Evolutionary conservation across 257 asterid genomes (phyloP).

Genomic region (Solanum boliviense): DNA sequence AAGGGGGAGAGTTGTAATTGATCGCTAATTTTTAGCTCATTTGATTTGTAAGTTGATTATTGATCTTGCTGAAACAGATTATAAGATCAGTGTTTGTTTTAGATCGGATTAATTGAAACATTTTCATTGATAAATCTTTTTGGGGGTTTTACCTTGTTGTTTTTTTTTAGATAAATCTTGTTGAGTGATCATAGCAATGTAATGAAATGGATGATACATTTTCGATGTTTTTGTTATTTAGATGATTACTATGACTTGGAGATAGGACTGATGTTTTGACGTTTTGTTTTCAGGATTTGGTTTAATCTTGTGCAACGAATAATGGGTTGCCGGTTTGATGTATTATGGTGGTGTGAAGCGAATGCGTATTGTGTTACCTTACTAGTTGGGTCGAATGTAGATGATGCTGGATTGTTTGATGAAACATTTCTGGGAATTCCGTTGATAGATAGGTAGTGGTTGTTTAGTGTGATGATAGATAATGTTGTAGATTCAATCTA

Average conservation of each 20-base stretch:
- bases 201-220: neutral
- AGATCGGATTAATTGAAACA: neutral
- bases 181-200: neutral
- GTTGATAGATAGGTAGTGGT: neutral
- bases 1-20: neutral
- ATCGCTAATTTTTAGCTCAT: neutral
- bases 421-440: neutral
- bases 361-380: neutral
- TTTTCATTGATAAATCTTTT: neutral
- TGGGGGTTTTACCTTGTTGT: neutral
- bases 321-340: neutral
- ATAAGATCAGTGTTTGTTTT: neutral
- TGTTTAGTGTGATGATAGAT: neutral
- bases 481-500: neutral
- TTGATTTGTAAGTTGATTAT: neutral
- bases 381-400: neutral
- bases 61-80: neutral
- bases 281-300: neutral
- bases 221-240: neutral
- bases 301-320: neutral
- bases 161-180: neutral
- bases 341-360: neutral
- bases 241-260: neutral
- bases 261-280: neutral
- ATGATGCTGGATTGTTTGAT: neutral